Base-by-base conservation (phyloP, 176 grass and related monocot genomes). In the Musa itinerans region DNA sequence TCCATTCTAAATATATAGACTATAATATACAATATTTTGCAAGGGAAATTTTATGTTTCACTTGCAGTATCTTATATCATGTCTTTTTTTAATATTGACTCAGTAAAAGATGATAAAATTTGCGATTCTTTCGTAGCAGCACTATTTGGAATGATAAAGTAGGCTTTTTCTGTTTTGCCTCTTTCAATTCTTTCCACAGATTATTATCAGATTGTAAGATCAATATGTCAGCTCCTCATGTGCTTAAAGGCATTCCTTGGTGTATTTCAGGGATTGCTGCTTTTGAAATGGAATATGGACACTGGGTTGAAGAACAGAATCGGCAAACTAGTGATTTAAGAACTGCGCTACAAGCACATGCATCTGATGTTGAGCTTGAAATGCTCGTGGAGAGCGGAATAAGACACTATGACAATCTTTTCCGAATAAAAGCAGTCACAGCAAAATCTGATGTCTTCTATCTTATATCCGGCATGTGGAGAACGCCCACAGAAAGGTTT, bases 391-490 rank as follows among this genome's bases (percentile, higher is more conserved):
- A 95, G 78, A 74, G 54, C 67, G 85, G 91, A 29, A 89, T 89
- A 24, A 55, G 10, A 15, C 78, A 95, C 71, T 95, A 99, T 73
- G 68, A 89, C 54, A 68, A 51, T 65, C 88, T 99, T 49, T 99
- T 92, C 88, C 20, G 16, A 14, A 92, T 99, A 50, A 99, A 99
- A 72, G 16, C 55, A 27, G 78, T 77, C 10, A 89, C 89, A 20
- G 91, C 96, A 13, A 72, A 81, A 71, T 71, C 85, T n/a, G 89
- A 99, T 83, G 86, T 99, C 20, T 85, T 99, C 83, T 89, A 91
- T 74, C 16, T 99, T 49, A 89, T 89, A 81, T 99, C 96, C 5
- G 96, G 96, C 25, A 79, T 95, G 85, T 99, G 96, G 89, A 77
- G 79, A 74, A 95, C 91, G 59, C 76, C 90, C 50, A 79, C 83